Evolutionary conservation across 345 rosid species (phyloP), one percentile per base, ranked within the genome.

Genomic region (Aquilaria yunnanensis): DNA sequence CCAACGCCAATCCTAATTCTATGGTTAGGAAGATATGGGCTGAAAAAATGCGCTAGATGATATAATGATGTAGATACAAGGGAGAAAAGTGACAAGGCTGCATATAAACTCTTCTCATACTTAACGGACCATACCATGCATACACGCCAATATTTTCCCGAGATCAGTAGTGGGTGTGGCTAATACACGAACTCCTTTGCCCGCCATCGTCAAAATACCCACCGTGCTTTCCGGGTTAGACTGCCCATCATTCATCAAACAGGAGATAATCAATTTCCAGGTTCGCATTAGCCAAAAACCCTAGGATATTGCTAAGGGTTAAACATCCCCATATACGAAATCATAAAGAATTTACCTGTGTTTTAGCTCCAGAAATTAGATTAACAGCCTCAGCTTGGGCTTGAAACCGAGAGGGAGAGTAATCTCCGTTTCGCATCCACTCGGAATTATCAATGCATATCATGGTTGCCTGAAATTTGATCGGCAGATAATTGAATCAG

Each of bases 391-490:
- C 96, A 8, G 86, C 82, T 56, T 86, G 96, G 31, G 96, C 88
- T 62, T 78, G 85, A 62, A 86, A 70, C 62, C 92, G 80, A 71
- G 83, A 80, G 1, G 90, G 92, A 58, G 82, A 58, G 64, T 88
- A 88, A 70, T 88, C 92, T 47, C 96, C 92, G 71, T 88, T 88
- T 57, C 96, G 85, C 96, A 85, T 88, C 96, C 92, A 85, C 63
- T 86, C 92, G 4, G 96, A 88, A 71, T 86, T 88, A 68, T 88
- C 96, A 77, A 86, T 74, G 67, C 92, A 88, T 57, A 88, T 86
- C 92, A 88, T 82, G 53, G 96, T 86, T 73, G 92, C 92, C 92
- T 86, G 73, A 43, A 67, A 4, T 10, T 16, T 16, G 23, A 16
- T 16, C 23, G 23, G 23, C 23, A 16, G 30, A 43, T 32, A 43